Base-by-base conservation (phyloP, 129 eudicot species). In the Heracleum sosnowskyi region DNA sequence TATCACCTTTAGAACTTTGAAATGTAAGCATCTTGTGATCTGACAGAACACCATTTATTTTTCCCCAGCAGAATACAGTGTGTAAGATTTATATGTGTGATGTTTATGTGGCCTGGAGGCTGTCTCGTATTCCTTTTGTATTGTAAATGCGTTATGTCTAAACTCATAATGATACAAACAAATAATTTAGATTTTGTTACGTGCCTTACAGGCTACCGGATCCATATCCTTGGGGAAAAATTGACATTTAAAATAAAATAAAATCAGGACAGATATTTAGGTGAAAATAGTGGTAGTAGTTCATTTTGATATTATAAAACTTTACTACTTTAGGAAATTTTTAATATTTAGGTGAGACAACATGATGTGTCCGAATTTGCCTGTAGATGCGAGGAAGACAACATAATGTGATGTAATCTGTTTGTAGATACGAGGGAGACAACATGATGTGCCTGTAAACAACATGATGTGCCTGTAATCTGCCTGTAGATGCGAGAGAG, bases 21-120 rank as follows among this genome's bases (percentile, higher is more conserved):
- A 66, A 66, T 12, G 72, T 66, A 66, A 66, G 24, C 72, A 66
- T 66, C 72, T 31, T 66, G 72, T 66, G 72, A 66, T 66, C 20
- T 66, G 72, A 16, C 72, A 28, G 72, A 60, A 26, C 68, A 60
- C 22, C 39, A 6, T 31, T 29, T 29, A 26, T 64, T 64, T 64
- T 64, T 28, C 6, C 8, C 69, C 35, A 63, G 18, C 69, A 63
- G 20, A 64, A 64, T 10, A 26, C 17, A 26, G 29, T 8, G 7
- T 29, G 2, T 15, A 31, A 10, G 20, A 63, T 28, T 7, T 51
- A 7, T 51, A 0, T 51, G 62, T 18, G n/a, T 5, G 2, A n/a
- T 4, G n/a, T 18, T 51, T 53, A 7, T 57, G 66, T 57, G 66
- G 66, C 66, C 33, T 24, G 60, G 20, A 53, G 31, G 33, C 28